Conservation (phyloP, 768 basidiomycete genomes). For the Lepiota brunneoincarnata region DNA sequence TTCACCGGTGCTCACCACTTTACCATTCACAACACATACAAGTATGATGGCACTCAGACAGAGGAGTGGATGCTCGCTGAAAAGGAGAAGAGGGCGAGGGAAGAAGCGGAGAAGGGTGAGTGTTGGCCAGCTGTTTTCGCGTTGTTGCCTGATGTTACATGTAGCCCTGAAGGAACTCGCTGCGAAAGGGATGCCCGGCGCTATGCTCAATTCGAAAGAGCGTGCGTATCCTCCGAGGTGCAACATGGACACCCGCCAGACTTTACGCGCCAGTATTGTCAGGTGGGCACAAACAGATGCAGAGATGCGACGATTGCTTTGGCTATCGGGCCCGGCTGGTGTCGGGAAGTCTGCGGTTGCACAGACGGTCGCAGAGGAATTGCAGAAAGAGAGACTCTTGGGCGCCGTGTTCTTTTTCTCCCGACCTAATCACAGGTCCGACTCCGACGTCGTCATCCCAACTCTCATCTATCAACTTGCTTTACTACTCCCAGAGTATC, state of each 20-base stretch:
- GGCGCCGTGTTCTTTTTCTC: constrained; percentile 9
- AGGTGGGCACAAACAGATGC: not conserved
- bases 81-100: no score
- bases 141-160: no score
- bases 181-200: not conserved
- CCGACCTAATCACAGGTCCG: not conserved
- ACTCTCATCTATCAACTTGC: constrained; percentile 2
- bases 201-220: not conserved
- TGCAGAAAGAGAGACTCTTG: not conserved
- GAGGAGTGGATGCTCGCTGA: no score
- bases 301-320: not conserved
- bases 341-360: constrained; percentile 9
- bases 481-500: not conserved
- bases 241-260: not conserved
- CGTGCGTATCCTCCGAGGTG: not conserved
- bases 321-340: constrained; percentile 9
- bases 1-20: no score
- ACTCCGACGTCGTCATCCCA: not conserved
- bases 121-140: no score
- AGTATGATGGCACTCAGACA: no score
- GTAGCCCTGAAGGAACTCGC: no score
- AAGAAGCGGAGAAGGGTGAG: no score
- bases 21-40: no score
- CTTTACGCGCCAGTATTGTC: not conserved
- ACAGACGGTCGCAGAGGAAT: not conserved